Evolutionary conservation across 768 basidiomycete genomes (phyloP), one percentile per base, ranked within the genome.

Genomic region (Aureoboletus auriporus): DNA sequence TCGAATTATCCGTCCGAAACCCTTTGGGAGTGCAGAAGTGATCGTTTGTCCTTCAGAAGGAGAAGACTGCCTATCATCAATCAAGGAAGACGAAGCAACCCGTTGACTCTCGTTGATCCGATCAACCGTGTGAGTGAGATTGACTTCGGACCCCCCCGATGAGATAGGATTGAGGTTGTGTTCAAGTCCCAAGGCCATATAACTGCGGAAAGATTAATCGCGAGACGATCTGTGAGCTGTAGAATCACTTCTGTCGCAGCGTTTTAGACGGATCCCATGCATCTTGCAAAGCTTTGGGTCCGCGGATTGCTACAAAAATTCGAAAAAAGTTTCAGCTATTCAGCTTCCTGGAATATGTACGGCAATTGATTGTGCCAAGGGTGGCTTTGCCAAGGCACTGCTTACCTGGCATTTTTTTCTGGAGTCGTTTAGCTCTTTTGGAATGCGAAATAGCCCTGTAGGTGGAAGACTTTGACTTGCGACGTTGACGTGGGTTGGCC

Each of bases 401-500:
- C 80, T 61, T 65, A 89, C 88, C 75, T 57, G 84, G 86, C 56
- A 78, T 84, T 70, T 92, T 93, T 68, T 84, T 86, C 49, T 85
- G 69, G 53, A 85, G 82, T 53, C 79, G 82, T 63, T 90, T 83
- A 43, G 89, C 83, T 60, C 83, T 77, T 41, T 73, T 77, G 11
- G 89, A 85, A 52, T 89, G 89, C 31, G 83, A 83, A 44, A 90
- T 78, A 17, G 84, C 70, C 55, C 73, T 83, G 66, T 91, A 77
- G n/a, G 80, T 73, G 14, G 83, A 81, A 23, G 93, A 93, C 37
- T 86, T 82, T 17, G 78, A 67, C 72, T 97, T 98, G 58, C 84
- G 80, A 52, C 93, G 79, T 69, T 98, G 95, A 47, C 94, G 83
- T 56, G 94, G 94, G 67, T 96, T 97, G 47, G 84, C 92, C 94